phyloP scores from a whole-genome alignment of 306 rosid species.

The Rosa persica region DNA sequence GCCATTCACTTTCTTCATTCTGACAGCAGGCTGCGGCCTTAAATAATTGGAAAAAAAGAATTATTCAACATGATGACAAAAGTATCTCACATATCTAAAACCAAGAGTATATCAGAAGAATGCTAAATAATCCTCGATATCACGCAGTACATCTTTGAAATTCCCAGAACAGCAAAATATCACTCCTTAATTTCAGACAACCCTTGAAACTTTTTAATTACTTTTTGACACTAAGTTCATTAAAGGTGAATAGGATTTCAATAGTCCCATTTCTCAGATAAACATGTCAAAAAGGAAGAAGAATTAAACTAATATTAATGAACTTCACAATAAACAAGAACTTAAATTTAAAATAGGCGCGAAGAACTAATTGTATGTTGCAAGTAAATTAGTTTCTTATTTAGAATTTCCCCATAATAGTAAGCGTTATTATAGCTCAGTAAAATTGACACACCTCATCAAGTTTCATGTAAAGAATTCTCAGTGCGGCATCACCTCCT shows the following conservation, averaged over 20 bases:
- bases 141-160: not conserved
- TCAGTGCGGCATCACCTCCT: conserved; percentile 85
- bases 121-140: not conserved
- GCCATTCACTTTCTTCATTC: conserved; percentile 80
- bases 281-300: not conserved
- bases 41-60: conserved; percentile 8
- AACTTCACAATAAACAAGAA: not conserved
- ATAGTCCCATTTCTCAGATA: not conserved
- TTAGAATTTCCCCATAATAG: not conserved
- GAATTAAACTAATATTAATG: not conserved
- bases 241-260: not conserved
- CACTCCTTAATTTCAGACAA: not conserved
- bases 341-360: not conserved
- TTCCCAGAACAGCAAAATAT: not conserved
- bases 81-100: conserved; percentile 16
- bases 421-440: conserved; percentile 14
- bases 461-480: conserved; percentile 81
- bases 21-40: conserved; percentile 82
- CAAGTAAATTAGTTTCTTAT: not conserved
- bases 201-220: not conserved
- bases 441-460: conserved; percentile 65
- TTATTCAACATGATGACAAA: not conserved
- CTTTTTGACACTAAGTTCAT: not conserved
- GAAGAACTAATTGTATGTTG: not conserved
- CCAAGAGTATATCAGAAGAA: conserved; percentile 6